Evolutionary conservation across 495 filamentous ascomycete genomes (phyloP), one percentile per base, ranked within the genome.

Genomic region (Cudoniella acicularis): DNA sequence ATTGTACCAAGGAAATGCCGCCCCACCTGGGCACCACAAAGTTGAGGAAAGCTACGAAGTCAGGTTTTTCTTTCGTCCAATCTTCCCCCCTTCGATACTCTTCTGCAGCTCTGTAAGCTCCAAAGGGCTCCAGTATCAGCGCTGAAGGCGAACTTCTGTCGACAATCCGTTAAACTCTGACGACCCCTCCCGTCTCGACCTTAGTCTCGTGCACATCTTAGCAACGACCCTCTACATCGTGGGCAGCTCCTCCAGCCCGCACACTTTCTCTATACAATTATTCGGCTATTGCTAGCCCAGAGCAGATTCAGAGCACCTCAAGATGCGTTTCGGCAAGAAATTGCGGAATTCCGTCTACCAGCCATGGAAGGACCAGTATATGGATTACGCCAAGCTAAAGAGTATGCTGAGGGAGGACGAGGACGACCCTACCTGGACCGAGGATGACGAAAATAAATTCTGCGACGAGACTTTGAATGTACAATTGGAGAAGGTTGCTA

Each of bases 301-400:
- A n/a, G n/a, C n/a, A n/a, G n/a, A n/a, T n/a, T n/a, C n/a, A 36
- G 43, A 47, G 43, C 16, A 47, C n/a, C 20, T 36, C 57, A 62
- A 53, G 6, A 98, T 98, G 94, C 86, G 89, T 59, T 98, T 96
- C 78, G 94, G 92, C 43, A 91, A 83, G 75, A 96, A 89, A 22
- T 83, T 98, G 43, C 81, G 83, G 50, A 81, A 82, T 59, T 85
- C 90, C 10, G 80, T 89, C 60, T 94, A 98, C 69, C 74, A 84
- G 52, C 93, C 95, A 62, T 98, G 95, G 95, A 86, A 85, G 68
- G 87, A 85, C 64, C 82, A 93, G 59, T 98, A 98, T 75, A 90
- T 98, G 65, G 94, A 98, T 72, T 98, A 98, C 68, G 74, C 79
- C 60, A 96, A 92, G 77, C 84, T 98, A 48, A 98, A 98, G 77